Percentiles rank a stretch among this genome's conserved stretches.
Evolutionary conservation across 805 yeast genomes (phyloP).

Genomic region (Candida chauliodis): DNA sequence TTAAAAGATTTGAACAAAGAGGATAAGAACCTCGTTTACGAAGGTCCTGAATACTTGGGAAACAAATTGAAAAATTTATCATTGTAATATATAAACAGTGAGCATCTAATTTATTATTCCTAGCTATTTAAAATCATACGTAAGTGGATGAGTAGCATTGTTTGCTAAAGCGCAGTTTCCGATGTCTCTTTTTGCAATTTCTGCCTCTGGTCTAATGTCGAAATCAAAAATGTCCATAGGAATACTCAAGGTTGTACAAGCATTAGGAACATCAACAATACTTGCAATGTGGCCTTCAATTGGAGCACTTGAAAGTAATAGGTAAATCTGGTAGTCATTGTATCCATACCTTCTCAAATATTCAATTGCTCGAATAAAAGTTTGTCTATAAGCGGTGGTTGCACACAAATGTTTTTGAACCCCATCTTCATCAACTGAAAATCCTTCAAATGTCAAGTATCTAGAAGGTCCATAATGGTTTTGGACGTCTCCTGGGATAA

Average conservation of each 20-base stretch:
- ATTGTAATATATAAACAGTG: background rate
- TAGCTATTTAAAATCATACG: slow-evolving; percentile 12
- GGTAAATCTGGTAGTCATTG: slow-evolving; percentile 48
- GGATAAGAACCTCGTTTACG: slow-evolving; percentile 16
- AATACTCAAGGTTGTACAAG: slow-evolving; percentile 48
- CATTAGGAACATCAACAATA: slow-evolving; percentile 50
- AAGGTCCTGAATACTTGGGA: slow-evolving; percentile 11
- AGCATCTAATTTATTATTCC: too few species aligned
- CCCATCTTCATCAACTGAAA: slow-evolving; percentile 49
- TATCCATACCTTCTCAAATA: slow-evolving; percentile 49
- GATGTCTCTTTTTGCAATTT: slow-evolving; percentile 20
- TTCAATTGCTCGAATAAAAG: slow-evolving; percentile 48
- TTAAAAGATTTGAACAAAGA: slow-evolving; percentile 33
- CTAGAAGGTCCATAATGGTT: slow-evolving; percentile 47
- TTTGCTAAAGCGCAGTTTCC: slow-evolving; percentile 39
- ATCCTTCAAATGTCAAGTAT: slow-evolving; percentile 51
- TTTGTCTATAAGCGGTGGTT: slow-evolving; percentile 49
- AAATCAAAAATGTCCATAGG: slow-evolving; percentile 53
- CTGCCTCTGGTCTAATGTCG: slow-evolving; percentile 41
- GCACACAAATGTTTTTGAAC: slow-evolving; percentile 44
- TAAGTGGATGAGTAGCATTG: slow-evolving; percentile 13
- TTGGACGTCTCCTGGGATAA: slow-evolving; percentile 46
- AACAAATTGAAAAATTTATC: slow-evolving; percentile 4
- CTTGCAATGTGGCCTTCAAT: slow-evolving; percentile 52
- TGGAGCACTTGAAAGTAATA: slow-evolving; percentile 45